Base-by-base conservation (phyloP, 108 stramenopile species). In the Poteriospumella lacustris region DNA sequence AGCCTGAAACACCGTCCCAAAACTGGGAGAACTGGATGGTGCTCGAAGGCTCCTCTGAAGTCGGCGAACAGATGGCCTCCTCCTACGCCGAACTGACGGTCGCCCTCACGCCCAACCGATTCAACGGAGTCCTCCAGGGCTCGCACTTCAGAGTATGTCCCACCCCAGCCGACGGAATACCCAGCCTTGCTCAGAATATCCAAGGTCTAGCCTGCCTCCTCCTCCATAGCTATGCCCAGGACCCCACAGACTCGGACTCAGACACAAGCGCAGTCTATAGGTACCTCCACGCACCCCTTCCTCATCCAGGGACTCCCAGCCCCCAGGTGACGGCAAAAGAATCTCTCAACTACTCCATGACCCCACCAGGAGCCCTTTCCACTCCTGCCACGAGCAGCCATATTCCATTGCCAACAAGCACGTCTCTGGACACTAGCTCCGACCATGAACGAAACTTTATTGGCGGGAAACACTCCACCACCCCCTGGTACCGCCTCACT, bases 361-460 rank as follows among this genome's bases (percentile, higher is more conserved):
- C 47, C 47, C 47, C 47, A 52, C 47, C 47, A 52, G 47, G 47
- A 52, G 47, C 47, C 47, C 47, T 52, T 52, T 52, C 47, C 47
- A 52, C 47, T 52, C 47, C 47, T 52, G 47, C 47, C 47, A 52
- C 47, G 47, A 52, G 47, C 47, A 52, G 47, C 47, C 47, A 52
- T 52, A 52, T 52, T 52, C 47, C 47, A 52, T 52, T 52, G 47
- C 47, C 47, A 52, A 52, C 47, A 52, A 52, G 47, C 47, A 52
- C 47, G 47, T 52, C 47, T 52, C 47, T 52, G 47, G 47, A 52
- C 47, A 52, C 47, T 52, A 52, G 47, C 47, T 52, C 47, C 47
- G 47, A 52, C 47, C 47, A 52, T 52, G 47, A 52, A 52, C 47
- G 47, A 52, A 52, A 52, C 47, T 52, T 52, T 52, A 52, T 52